Percentiles rank a stretch among this genome's conserved stretches.
Evolutionary conservation across 148 eudicot species (phyloP).

Genomic region (Suaeda aralocaspica): DNA sequence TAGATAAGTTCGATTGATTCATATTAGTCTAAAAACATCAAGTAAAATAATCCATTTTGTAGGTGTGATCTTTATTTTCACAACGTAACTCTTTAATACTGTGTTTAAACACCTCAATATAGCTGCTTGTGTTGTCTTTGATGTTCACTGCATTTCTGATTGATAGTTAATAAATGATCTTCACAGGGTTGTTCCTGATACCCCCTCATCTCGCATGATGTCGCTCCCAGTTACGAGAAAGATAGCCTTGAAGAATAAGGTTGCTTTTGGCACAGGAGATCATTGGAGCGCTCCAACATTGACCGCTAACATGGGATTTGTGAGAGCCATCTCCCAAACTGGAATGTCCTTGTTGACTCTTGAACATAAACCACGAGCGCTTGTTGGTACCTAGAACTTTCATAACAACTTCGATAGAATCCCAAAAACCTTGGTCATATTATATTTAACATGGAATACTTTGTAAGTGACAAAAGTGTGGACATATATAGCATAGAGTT

Average conservation of each 20-base stretch:
- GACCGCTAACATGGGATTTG: conserved; percentile 91
- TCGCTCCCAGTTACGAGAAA: conserved; percentile 85
- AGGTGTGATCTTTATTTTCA: neutral
- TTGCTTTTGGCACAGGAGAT: conserved; percentile 93
- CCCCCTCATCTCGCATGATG: conserved; percentile 69
- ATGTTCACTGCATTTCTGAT: neutral
- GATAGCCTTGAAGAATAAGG: conserved; percentile 78
- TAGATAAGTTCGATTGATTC: neutral
- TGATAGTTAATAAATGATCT: conserved; percentile 4
- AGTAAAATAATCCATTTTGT: neutral
- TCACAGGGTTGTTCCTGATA: conserved; percentile 69
- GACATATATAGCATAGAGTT: too few species aligned
- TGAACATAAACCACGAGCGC: conserved; percentile 80
- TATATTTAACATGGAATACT: too few species aligned
- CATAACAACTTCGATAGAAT: too few species aligned
- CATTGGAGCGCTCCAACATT: conserved; percentile 69
- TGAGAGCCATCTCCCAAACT: conserved; percentile 85
- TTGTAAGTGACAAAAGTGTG: too few species aligned
- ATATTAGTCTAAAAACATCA: neutral
- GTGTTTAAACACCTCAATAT: neutral
- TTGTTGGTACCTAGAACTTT: conserved; percentile 55
- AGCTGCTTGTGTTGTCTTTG: neutral
- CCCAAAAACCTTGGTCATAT: too few species aligned
- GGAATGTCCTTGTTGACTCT: conserved; percentile 74
- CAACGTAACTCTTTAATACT: neutral